A percentile compares a stretch with the other conserved stretches of the same genome.
phyloP scores from a whole-genome alignment of 768 basidiomycete genomes.

The Suillus fuscotomentosus region DNA sequence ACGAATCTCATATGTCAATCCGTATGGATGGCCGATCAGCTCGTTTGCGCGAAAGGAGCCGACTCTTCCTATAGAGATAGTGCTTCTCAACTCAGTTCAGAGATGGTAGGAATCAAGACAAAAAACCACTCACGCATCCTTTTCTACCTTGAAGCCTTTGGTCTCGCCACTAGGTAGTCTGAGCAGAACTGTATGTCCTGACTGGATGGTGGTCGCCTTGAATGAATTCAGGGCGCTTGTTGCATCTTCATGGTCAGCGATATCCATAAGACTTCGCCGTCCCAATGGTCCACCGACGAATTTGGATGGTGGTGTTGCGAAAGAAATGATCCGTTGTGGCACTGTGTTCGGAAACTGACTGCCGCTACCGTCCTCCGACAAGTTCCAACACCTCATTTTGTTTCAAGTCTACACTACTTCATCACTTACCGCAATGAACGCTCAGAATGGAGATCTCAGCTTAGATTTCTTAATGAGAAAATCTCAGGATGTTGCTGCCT shows the following conservation, averaged over 20 bases:
- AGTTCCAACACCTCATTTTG: background rate
- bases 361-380: background rate
- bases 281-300: background rate
- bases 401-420: background rate
- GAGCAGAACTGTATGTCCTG: slow-evolving; percentile 78
- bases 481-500: slow-evolving; percentile 32
- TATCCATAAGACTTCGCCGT: slow-evolving; percentile 7
- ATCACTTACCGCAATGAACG: background rate
- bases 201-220: slow-evolving; percentile 43
- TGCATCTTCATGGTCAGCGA: slow-evolving; percentile 14
- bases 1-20: slow-evolving; percentile 83
- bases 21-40: slow-evolving; percentile 81
- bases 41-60: slow-evolving; percentile 80
- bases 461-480: slow-evolving; percentile 33
- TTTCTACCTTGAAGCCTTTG: slow-evolving; percentile 69
- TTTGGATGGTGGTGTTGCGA: background rate
- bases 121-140: slow-evolving; percentile 56
- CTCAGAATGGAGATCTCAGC: background rate
- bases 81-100: slow-evolving; percentile 39
- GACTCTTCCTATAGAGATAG: slow-evolving; percentile 76
- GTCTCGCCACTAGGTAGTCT: slow-evolving; percentile 78
- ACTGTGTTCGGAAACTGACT: background rate
- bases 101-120: slow-evolving; percentile 5
- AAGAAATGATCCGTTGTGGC: slow-evolving; percentile 2
- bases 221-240: slow-evolving; percentile 8